Evolutionary conservation across 345 rosid species (phyloP).

Genomic region (Hirschfeldia incana): DNA sequence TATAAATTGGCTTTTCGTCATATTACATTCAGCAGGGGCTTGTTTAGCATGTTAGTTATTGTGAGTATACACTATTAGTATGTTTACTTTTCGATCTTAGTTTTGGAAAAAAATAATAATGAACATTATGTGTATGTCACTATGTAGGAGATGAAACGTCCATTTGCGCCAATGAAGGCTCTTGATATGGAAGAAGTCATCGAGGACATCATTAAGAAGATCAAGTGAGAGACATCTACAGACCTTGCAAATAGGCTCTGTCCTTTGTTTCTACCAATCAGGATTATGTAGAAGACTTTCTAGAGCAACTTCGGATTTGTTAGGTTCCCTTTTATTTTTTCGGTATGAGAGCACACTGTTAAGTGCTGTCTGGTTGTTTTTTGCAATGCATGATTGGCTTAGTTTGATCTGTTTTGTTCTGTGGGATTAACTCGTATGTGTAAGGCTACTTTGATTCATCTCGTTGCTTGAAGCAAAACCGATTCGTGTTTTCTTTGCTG

Average conservation of each 20-base stretch:
- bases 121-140: neutral
- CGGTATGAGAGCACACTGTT: conserved; percentile 16
- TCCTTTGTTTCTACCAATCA: conserved; percentile 20
- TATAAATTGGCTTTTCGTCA: neutral
- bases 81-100: neutral
- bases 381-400: conserved; percentile 24
- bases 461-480: neutral
- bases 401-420: conserved; percentile 13
- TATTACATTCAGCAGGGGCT: neutral
- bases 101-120: neutral
- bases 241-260: conserved; percentile 10
- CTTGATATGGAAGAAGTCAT: conserved; percentile 74
- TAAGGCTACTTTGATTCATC: conserved; percentile 27
- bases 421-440: conserved; percentile 2
- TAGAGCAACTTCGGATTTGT: conserved; percentile 16
- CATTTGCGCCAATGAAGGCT: conserved; percentile 55
- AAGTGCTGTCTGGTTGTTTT: conserved; percentile 20
- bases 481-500: conserved; percentile 1
- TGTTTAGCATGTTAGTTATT: neutral
- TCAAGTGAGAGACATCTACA: conserved; percentile 39
- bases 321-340: conserved; percentile 16
- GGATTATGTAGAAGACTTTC: conserved; percentile 11
- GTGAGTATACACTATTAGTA: neutral
- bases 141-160: conserved; percentile 11
- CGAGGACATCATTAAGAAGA: conserved; percentile 52